phyloP scores from a whole-genome alignment of 116 monocot genomes.

The Trichopus zeylanicus region DNA sequence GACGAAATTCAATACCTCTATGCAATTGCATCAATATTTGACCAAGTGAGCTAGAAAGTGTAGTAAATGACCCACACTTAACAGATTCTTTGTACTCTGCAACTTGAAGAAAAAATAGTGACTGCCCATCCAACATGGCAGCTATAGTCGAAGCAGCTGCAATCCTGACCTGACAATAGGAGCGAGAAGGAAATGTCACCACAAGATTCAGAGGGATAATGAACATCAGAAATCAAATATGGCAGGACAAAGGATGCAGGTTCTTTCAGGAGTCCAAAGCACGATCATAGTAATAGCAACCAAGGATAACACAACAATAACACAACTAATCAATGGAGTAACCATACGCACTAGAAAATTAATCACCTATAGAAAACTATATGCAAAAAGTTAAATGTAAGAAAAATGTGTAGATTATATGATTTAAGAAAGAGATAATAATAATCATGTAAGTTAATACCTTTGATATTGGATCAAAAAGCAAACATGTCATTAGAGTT shows the following conservation, averaged over 20 bases:
- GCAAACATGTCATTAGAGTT: constrained; percentile 83
- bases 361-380: too few species aligned
- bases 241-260: neutral
- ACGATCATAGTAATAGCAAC: too few species aligned
- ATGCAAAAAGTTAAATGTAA: too few species aligned
- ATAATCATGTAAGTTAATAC: constrained; percentile 24
- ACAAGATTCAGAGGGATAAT: neutral
- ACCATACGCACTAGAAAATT: too few species aligned
- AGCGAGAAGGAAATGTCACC: neutral
- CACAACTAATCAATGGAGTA: too few species aligned
- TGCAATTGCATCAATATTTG: constrained; percentile 90
- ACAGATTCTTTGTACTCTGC: constrained; percentile 75
- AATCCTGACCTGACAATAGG: constrained; percentile 44
- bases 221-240: constrained; percentile 4
- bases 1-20: constrained; percentile 41
- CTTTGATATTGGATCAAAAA: constrained; percentile 95
- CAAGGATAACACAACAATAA: too few species aligned
- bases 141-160: constrained; percentile 71
- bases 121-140: constrained; percentile 66
- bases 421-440: too few species aligned
- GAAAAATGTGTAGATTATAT: too few species aligned
- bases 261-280: too few species aligned
- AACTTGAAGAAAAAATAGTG: constrained; percentile 69
- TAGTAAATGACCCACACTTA: constrained; percentile 81
- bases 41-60: constrained; percentile 89